Percentiles rank a stretch among this genome's conserved stretches.
phyloP scores from a whole-genome alignment of 805 yeast species.

The Spathaspora girioi region DNA sequence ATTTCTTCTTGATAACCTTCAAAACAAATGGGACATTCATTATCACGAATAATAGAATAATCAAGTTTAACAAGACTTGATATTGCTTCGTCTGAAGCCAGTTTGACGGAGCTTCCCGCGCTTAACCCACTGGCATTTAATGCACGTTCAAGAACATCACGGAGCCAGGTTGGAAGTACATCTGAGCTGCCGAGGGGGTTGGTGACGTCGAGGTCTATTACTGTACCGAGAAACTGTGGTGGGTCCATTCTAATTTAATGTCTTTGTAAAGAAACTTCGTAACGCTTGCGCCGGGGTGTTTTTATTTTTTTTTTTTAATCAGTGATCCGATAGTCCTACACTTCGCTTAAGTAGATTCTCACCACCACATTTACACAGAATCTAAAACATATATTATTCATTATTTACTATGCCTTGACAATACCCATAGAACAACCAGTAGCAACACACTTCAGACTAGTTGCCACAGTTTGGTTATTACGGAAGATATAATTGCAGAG shows the following conservation, averaged over 20 bases:
- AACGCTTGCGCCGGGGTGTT: not conserved
- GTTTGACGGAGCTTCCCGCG: conserved; percentile 15
- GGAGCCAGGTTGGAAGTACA: conserved; percentile 28
- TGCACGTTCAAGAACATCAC: conserved; percentile 33
- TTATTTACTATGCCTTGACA: too few relatives aligned
- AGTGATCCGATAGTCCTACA: not conserved
- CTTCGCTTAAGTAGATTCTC: not conserved
- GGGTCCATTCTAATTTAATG: conserved; percentile 3
- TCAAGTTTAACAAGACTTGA: conserved; percentile 26
- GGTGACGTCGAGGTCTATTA: conserved; percentile 20
- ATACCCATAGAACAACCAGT: too few relatives aligned
- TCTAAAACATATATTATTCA: too few relatives aligned
- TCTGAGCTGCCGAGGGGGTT: conserved; percentile 6
- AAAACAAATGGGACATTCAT: conserved; percentile 40
- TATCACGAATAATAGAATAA: conserved; percentile 11
- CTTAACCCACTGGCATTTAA: conserved; percentile 26
- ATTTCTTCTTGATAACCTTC: conserved; percentile 17
- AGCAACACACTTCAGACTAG: too few relatives aligned
- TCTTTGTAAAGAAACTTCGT: too few relatives aligned
- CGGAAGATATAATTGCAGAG: too few relatives aligned
- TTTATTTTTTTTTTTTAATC: not conserved
- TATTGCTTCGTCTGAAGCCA: conserved; percentile 38
- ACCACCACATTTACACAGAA: not conserved
- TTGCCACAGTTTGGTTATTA: too few relatives aligned
- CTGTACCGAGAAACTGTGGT: conserved; percentile 9